Base-by-base conservation (phyloP, 2,329 filamentous ascomycete genomes). In the Talaromyces sp. region DNA sequence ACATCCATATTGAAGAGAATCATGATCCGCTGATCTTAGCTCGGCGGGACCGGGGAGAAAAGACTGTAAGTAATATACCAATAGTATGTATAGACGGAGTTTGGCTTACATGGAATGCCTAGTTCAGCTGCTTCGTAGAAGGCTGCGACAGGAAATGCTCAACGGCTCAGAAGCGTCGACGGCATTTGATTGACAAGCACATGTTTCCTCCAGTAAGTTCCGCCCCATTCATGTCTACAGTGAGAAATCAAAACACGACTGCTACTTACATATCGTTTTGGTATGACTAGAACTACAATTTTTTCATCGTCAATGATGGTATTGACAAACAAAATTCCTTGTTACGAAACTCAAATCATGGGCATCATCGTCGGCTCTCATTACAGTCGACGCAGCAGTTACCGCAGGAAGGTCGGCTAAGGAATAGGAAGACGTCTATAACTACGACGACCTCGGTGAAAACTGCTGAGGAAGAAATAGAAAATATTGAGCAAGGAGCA, bases 111-210 rank as follows among this genome's bases (percentile, higher is more conserved):
- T 22, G 19, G 33, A 43, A 25, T 50, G 39, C 31, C 15, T 66
- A 95, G 88, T 97, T 90, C 78, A 88, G 87, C 5, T 99, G 95
- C 79, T 96, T 98, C 72, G 88, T 97, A 7, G 90, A 97, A 73
- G 89, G 85, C 58, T 99, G 95, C 77, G 91, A 95, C 66, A 87
- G 90, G 69, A 89, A 92, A 74, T 97, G 93, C 79, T 87, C 86
- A 63, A 93, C 91, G 3, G 88, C 90, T 35, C 88, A 91, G 72
- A 98, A 97, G 78, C 87, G 95, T 52, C 86, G 91, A 39, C 87
- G 92, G 75, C 94, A 99, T 81, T 83, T 97, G 69, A 92, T 97
- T 70, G 93, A 97, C 81, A 97, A 97, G 80, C 95, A 99, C 78
- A 85, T 89, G 79, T 99, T 95, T 74, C 94, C 93, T 11, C 88